Evolutionary conservation across 305 asterid genomes (phyloP), one percentile per base, ranked within the genome.

Genomic region (Fraxinus velutina): DNA sequence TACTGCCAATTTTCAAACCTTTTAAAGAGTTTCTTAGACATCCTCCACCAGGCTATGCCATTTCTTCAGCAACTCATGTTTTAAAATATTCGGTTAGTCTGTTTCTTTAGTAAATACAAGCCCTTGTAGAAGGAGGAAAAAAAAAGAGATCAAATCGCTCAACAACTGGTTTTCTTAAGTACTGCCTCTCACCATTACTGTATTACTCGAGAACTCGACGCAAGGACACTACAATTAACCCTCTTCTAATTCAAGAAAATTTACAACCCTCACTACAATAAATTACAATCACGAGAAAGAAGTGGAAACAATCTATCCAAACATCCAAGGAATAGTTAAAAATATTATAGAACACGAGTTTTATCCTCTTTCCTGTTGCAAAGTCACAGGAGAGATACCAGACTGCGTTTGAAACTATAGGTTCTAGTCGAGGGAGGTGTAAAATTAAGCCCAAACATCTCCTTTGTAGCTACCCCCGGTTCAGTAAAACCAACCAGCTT

Each of bases 381-480:
- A 72, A 79, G 52, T 89, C 89, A 90, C 89, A 92, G 74, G 57
- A 93, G 83, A 80, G 97, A 87, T 8, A 87, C 82, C 83, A 93
- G 72, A 82, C 92, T 89, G 60, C 93, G 89, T 72, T 81, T 91
- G 79, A 93, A 91, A 84, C 97, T 92, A 77, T 87, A 86, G 73
- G 80, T 80, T 78, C 88, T 85, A 70, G 93, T 71, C 5, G 97
- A 52, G 80, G 77, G 89, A 21, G 99, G 93, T 4, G 97, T 81
- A 77, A 95, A 93, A 81, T 92, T 89, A 24, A 95, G 92, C 44
- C 97, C 97, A 71, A 95, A 92, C 97, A 93, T 91, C 84, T 91
- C 99, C 74, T 95, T 88, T 4, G 93, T 93, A 39, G 92, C 82
- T 42, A 88, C 87, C 9, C 90, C 93, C 0, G 90, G 88, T 72